These are phyloP conservation scores for Panicum hallii DNA, from an alignment of 202 grass and related monocot genomes.

Conservation along the genomic window DNA sequence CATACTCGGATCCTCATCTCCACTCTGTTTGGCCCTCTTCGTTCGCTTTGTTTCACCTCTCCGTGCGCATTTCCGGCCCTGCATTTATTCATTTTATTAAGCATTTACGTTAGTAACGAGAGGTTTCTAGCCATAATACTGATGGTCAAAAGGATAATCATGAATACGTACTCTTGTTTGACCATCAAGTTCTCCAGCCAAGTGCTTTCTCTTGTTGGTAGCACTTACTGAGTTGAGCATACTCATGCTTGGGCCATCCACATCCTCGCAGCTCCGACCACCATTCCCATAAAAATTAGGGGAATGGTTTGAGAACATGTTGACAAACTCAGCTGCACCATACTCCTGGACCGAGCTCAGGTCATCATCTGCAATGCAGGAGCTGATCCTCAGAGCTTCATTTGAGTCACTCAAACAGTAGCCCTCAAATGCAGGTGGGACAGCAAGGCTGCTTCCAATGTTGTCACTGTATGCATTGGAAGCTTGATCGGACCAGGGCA, in stretches of 20 bases:
- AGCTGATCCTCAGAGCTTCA: conserved; percentile 52
- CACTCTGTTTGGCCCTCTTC: conserved; percentile 43
- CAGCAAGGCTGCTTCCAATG: conserved; percentile 41
- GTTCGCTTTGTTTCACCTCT: conserved; percentile 52
- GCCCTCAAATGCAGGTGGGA: conserved; percentile 48
- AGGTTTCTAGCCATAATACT: background rate
- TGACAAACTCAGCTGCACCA: conserved; percentile 35
- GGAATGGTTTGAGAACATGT: conserved; percentile 38
- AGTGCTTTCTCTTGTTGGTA: conserved; percentile 41
- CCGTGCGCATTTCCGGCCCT: conserved; percentile 49
- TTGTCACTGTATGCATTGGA: conserved; percentile 50
- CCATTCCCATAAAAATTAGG: conserved; percentile 28
- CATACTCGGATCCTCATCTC: conserved; percentile 44
- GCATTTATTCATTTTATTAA: conserved; percentile 35
- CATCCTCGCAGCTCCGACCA: conserved; percentile 39
- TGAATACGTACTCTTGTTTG: conserved; percentile 37
- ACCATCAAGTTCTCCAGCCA: conserved; percentile 33
- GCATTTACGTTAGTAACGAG: background rate
- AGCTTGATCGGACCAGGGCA: conserved; percentile 59
- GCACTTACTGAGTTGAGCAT: background rate
- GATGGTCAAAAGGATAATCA: background rate
- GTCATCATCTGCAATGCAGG: conserved; percentile 36
- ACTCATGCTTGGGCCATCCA: conserved; percentile 20
- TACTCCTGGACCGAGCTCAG: conserved; percentile 50
- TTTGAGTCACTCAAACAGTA: conserved; percentile 57